These are phyloP conservation scores for Phytophthora rubi DNA, from an alignment of 352 stramenopile species.

Conservation along the genomic window DNA sequence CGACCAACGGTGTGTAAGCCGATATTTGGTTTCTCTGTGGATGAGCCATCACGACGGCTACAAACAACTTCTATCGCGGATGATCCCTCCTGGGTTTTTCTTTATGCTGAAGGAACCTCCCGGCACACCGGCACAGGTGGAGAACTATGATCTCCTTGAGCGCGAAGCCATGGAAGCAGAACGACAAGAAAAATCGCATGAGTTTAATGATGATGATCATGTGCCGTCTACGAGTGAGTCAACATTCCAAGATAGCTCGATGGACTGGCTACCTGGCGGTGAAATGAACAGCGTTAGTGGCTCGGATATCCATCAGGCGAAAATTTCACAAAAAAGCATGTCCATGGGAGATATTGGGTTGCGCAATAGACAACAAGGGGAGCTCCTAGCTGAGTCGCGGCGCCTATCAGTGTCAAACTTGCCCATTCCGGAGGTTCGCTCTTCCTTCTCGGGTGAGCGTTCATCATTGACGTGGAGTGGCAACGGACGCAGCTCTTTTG, in stretches of 20 bases:
- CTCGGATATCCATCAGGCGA: constrained; percentile 24
- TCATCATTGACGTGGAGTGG: constrained; percentile 38
- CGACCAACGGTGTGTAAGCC: constrained; percentile 92
- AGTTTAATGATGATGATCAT: constrained; percentile 40
- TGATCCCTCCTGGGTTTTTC: constrained; percentile 92
- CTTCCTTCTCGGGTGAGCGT: constrained; percentile 44
- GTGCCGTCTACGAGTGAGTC: constrained; percentile 49
- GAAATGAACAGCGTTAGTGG: constrained; percentile 14
- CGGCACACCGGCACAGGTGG: constrained; percentile 77
- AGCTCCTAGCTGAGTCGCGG: constrained; percentile 18
- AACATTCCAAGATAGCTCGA: constrained; percentile 30
- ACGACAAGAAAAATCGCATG: constrained; percentile 41
- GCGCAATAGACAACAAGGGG: constrained; percentile 6
- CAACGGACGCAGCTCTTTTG: constrained; percentile 52
- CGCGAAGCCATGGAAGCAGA: constrained; percentile 55
- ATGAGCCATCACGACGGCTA: constrained; percentile 91
- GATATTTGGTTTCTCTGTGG: constrained; percentile 96
- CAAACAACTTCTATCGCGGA: constrained; percentile 90
- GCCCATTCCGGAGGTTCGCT: constrained; percentile 39
- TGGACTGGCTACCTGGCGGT: constrained; percentile 12
- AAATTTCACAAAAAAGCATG: constrained; percentile 23
- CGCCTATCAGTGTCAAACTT: constrained; percentile 42
- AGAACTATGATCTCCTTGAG: constrained; percentile 91
- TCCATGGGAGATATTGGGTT: constrained; percentile 25
- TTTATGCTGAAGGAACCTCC: constrained; percentile 86